Base-by-base conservation (phyloP, 805 yeast genomes). In the Saccharomycopsis malanga region DNA sequence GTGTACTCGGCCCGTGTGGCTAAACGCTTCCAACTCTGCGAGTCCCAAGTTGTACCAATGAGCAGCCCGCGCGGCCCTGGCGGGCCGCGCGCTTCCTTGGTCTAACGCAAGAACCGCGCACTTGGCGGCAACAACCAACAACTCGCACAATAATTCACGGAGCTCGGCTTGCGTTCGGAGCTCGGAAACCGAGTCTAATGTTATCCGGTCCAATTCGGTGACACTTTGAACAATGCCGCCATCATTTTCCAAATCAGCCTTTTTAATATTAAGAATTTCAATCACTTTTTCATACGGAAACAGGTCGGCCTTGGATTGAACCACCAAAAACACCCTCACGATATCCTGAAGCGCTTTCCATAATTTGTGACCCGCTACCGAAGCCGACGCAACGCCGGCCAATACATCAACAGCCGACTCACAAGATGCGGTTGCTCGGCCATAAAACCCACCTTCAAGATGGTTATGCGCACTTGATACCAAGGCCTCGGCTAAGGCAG, bases 1-100 rank as follows among this genome's bases (percentile, higher is more conserved):
- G 0, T 27, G 38, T 4, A 34, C 44, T 4, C 52, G 48, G 18
- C 54, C 53, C 7, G 53, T 57, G 18, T 27, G 52, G 30, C 65
- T 54, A 61, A 60, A 71, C 1, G 77, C 73, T 34, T 74, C 71
- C 14, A 80, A 59, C 51, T 79, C 77, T 0, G 85, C 69, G 12
- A 82, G 62, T 1, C 95, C 97, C 29, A 87, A 64, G 58, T 93
- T 89, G 63, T 75, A 85, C 62, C 75, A 67, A 0, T 71, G 62
- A 7, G 79, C 68, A 0, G 93, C 73, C 38, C 77, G 66, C 18
- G 83, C 60, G 10, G 74, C 64, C 56, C 77, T 74, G 21, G 78
- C 60, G 0, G 64, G 52, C 27, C 69, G 29, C 3, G 30, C 12
- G 17, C 34, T 57, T n/a, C n/a, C n/a, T 14, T 52, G 64, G 1